phyloP scores from a whole-genome alignment of 2,329 filamentous ascomycete genomes.

The Penicillium sp. region DNA sequence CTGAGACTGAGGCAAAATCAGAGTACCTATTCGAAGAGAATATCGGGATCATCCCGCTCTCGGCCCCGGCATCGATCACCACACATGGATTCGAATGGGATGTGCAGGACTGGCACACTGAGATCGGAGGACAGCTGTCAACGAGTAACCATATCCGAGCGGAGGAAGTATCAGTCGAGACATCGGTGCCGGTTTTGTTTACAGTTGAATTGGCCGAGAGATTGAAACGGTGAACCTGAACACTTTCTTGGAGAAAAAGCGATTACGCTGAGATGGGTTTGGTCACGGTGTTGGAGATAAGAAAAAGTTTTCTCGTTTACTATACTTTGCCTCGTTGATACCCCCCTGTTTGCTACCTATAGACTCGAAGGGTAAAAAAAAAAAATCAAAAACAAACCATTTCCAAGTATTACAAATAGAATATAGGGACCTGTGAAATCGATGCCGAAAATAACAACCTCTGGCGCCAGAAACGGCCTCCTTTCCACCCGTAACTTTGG shows the following conservation, averaged over 20 bases:
- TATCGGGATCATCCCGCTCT: constrained; percentile 84
- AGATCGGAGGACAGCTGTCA: constrained; percentile 73
- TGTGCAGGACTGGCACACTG: constrained; percentile 77
- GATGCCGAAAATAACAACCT: constrained; percentile 4
- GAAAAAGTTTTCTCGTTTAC: constrained; percentile 11
- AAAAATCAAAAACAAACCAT: constrained; percentile 1
- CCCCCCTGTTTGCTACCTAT: constrained; percentile 12
- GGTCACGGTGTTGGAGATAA: constrained; percentile 2
- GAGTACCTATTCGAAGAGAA: constrained; percentile 68
- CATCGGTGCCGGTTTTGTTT: constrained; percentile 70
- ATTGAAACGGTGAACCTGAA: constrained; percentile 36
- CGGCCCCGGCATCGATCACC: constrained; percentile 75
- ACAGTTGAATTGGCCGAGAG: constrained; percentile 66
- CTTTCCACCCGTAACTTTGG: constrained; percentile 19
- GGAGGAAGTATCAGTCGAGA: constrained; percentile 64
- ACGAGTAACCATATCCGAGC: constrained; percentile 79
- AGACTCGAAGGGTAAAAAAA: constrained; percentile 1
- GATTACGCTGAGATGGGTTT: no score
- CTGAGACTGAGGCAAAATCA: not conserved
- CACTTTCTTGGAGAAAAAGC: no score
- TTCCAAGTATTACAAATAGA: not conserved
- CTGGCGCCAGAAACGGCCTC: constrained; percentile 5
- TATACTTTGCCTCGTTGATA: constrained; percentile 5
- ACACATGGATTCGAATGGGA: constrained; percentile 90
- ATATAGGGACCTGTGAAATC: not conserved